A percentile compares a stretch with the other conserved stretches of the same genome.
Evolutionary conservation across 2,329 filamentous ascomycete genomes (phyloP).

Genomic region (Trichoderma afroharzianum): DNA sequence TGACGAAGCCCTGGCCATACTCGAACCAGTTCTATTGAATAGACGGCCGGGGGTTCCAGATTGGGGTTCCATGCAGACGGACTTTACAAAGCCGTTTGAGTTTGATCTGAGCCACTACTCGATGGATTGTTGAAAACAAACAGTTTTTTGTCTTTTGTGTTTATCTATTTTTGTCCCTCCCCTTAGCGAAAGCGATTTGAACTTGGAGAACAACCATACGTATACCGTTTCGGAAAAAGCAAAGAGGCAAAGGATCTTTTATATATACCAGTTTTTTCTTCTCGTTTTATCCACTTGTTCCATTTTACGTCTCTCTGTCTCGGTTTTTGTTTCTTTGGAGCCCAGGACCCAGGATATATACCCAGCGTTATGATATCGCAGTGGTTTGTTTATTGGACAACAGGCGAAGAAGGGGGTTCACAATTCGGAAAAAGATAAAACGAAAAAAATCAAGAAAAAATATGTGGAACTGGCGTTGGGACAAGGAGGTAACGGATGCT

Average conservation of each 20-base stretch:
- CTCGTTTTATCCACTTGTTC: slow-evolving; percentile 12
- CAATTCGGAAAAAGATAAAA: background rate
- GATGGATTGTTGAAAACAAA: slow-evolving; percentile 27
- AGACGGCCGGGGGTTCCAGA: slow-evolving; percentile 26
- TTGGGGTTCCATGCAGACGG: slow-evolving; percentile 50
- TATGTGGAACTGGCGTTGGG: slow-evolving; percentile 6
- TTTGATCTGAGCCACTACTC: slow-evolving; percentile 44
- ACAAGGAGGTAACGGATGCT: slow-evolving; percentile 9
- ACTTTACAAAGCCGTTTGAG: slow-evolving; percentile 52
- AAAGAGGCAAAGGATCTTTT: background rate
- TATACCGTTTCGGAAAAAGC: background rate
- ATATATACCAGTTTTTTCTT: background rate
- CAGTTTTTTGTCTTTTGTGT: background rate
- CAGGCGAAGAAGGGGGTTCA: background rate
- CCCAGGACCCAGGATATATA: slow-evolving; percentile 30
- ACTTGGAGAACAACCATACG: background rate
- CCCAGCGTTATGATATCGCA: slow-evolving; percentile 22
- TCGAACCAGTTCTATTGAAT: slow-evolving; percentile 32
- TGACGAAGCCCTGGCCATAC: slow-evolving; percentile 12
- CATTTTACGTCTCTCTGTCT: slow-evolving; percentile 5
- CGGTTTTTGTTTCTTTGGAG: slow-evolving; percentile 18
- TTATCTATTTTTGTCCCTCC: background rate
- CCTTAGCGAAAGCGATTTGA: background rate
- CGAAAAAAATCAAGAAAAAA: background rate
- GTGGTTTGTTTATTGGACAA: slow-evolving; percentile 16